Base-by-base conservation (phyloP, 148 eudicot genomes). In the Fallopia convolvulus region DNA sequence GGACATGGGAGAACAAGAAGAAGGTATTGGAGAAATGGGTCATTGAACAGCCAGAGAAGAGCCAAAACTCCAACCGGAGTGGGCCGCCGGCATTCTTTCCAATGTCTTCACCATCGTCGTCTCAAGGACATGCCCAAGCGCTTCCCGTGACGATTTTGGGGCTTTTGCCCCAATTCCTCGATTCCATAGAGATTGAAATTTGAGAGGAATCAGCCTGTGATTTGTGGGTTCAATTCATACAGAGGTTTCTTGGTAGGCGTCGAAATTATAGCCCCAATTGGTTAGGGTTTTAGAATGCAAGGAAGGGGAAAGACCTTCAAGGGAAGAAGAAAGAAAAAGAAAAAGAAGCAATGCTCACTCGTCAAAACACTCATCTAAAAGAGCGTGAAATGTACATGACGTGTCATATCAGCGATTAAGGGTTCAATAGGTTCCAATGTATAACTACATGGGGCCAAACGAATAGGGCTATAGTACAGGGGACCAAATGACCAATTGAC, bases 251-350 rank as follows among this genome's bases (percentile, higher is more conserved):
- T 95, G 61, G 77, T 90, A 11, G 68, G 78, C 6, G 84, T 85
- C 0, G 97, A 97, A 1, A 66, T 91, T 42, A 81, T 95, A 46
- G 81, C n/a, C 89, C 0, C 89, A 90, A 4, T 81, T 92, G 80
- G 85, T 95, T 83, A 75, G 92, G 65, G 93, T 85, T 77, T 66
- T 95, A 8, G 99, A 92, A 50, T 60, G 47, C 18, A 94, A 80
- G 65, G 4, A 76, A 65, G 76, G 87, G 86, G 53, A 92, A 84
- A 79, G 86, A 79, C n/a, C n/a, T n/a, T n/a, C n/a, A n/a, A n/a
- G n/a, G n/a, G n/a, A n/a, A n/a, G n/a, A n/a, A n/a, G n/a, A n/a
- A n/a, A n/a, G n/a, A n/a, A n/a, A n/a, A n/a, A n/a, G n/a, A n/a
- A n/a, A n/a, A n/a, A n/a, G n/a, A n/a, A n/a, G n/a, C n/a, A n/a